A percentile compares a stretch with the other conserved stretches of the same genome.
Evolutionary conservation across 176 grass and related monocot genomes (phyloP).

Genomic region (Musa troglodytarum): DNA sequence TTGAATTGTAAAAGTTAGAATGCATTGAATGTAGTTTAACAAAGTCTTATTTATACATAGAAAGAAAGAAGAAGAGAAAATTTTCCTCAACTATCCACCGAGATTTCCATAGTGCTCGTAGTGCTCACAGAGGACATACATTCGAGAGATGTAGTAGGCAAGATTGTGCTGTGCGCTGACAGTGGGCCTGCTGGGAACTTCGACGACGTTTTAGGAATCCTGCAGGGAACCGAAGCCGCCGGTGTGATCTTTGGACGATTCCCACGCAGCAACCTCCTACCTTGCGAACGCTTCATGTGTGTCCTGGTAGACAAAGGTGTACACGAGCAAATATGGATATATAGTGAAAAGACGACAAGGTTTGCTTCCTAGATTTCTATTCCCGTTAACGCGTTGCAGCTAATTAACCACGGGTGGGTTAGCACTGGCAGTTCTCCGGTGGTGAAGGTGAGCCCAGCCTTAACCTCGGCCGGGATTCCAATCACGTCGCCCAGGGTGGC

Average conservation of each 20-base stretch:
- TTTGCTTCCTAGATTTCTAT: background rate
- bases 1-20: too few relatives aligned
- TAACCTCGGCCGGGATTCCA: conserved; percentile 23
- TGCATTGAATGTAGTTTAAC: too few relatives aligned
- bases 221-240: background rate
- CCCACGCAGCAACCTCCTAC: background rate
- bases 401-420: background rate
- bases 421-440: background rate
- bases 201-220: background rate
- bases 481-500: conserved; percentile 32
- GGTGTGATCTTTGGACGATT: background rate
- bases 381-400: too few relatives aligned
- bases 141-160: background rate
- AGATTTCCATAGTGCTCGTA: too few relatives aligned
- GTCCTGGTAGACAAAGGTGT: background rate
- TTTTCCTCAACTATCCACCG: too few relatives aligned
- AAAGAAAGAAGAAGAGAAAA: too few relatives aligned
- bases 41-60: too few relatives aligned
- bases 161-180: background rate
- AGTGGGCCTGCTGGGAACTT: background rate
- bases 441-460: conserved; percentile 40
- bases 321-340: background rate
- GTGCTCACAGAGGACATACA: background rate
- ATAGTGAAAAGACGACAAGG: background rate
- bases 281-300: background rate